phyloP scores from a whole-genome alignment of 2,329 filamentous ascomycete species.

The Aspergillus bombycis region DNA sequence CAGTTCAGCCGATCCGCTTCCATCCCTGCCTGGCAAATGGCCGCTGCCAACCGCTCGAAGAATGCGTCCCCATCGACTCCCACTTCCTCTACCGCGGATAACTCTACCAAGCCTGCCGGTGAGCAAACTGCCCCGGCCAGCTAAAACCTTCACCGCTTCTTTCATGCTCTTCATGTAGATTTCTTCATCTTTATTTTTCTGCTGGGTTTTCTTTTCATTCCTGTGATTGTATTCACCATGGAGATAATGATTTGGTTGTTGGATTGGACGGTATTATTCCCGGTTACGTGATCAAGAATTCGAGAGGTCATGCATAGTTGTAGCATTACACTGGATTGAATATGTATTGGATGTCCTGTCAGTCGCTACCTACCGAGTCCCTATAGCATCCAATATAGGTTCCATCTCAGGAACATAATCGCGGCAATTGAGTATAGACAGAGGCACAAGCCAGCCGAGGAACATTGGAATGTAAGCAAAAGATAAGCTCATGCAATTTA shows the following conservation, averaged over 20 bases:
- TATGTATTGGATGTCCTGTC: background rate
- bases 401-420: background rate
- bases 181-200: background rate
- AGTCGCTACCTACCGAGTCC: background rate
- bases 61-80: slow-evolving; percentile 32
- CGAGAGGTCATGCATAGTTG: background rate
- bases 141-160: slow-evolving; percentile 19
- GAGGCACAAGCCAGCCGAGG: too few relatives aligned
- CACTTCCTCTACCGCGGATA: slow-evolving; percentile 21
- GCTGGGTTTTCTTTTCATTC: slow-evolving; percentile 20
- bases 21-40: slow-evolving; percentile 81
- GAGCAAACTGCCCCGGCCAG: slow-evolving; percentile 36
- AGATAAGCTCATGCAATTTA: background rate
- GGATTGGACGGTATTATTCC: background rate
- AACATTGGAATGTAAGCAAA: background rate
- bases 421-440: background rate
- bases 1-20: slow-evolving; percentile 60
- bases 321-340: background rate
- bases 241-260: slow-evolving; percentile 4
- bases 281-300: background rate
- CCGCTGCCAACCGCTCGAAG: slow-evolving; percentile 61
- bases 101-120: slow-evolving; percentile 23
- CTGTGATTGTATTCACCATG: slow-evolving; percentile 29
- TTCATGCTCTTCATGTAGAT: slow-evolving; percentile 14
- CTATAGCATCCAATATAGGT: background rate